phyloP scores from a whole-genome alignment of 305 asterid genomes.

The Solanum hybrid region DNA sequence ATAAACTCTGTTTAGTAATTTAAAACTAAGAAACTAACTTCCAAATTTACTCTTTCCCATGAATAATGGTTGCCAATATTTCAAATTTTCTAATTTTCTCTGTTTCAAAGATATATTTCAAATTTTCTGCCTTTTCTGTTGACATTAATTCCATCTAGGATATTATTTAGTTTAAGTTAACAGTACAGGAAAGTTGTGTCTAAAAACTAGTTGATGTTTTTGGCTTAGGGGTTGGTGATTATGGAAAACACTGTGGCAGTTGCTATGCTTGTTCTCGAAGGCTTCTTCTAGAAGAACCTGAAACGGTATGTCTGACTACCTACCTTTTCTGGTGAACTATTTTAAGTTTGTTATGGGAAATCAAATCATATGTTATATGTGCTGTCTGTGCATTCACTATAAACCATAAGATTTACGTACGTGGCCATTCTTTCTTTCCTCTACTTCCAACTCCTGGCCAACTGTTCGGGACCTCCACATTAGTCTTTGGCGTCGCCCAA shows the following conservation, averaged over 20 bases:
- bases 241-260: conserved; percentile 69
- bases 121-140: neutral
- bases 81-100: neutral
- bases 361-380: neutral
- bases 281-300: conserved; percentile 26
- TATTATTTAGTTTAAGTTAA: neutral
- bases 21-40: neutral
- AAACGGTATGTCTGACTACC: conserved; percentile 35
- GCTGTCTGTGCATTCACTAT: neutral
- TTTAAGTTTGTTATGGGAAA: neutral
- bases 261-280: conserved; percentile 72
- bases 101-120: too few relatives aligned
- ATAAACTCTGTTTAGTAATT: neutral
- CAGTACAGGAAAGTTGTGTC: neutral
- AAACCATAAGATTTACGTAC: neutral
- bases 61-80: neutral
- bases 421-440: neutral
- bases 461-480: neutral
- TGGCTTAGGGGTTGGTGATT: conserved; percentile 23
- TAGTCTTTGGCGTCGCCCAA: neutral
- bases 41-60: neutral
- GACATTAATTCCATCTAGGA: neutral
- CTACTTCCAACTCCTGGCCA: neutral
- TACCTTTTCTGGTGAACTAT: conserved; percentile 12
- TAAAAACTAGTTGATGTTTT: neutral